These are phyloP conservation scores for Pichia terricola DNA, from an alignment of 1,139 yeast genomes.

Conservation along the genomic window DNA sequence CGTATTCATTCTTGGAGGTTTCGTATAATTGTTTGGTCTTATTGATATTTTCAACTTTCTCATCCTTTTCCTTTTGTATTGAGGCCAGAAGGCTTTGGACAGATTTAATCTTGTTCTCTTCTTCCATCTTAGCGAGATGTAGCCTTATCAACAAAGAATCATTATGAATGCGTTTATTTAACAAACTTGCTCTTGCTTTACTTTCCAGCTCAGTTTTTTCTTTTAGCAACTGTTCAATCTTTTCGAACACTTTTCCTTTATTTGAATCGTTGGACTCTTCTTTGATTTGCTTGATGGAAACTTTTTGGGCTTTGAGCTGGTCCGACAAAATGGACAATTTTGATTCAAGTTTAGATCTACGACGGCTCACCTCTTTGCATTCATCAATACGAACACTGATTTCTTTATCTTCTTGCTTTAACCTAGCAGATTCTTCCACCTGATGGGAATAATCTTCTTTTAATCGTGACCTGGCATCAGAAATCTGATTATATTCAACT, in stretches of 20 bases:
- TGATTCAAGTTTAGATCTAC: too few relatives aligned
- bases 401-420: too few relatives aligned
- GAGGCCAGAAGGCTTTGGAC: conserved; percentile 29
- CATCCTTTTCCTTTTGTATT: conserved; percentile 27
- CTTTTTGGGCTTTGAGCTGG: too few relatives aligned
- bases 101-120: conserved; percentile 29
- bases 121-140: conserved; percentile 24
- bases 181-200: conserved; percentile 1
- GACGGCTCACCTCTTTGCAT: too few relatives aligned
- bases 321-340: too few relatives aligned
- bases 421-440: too few relatives aligned
- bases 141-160: conserved; percentile 9
- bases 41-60: conserved; percentile 25
- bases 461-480: too few relatives aligned
- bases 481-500: too few relatives aligned
- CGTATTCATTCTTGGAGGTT: conserved; percentile 27
- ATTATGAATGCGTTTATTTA: conserved; percentile 12
- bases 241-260: conserved; percentile 16
- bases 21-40: conserved; percentile 25
- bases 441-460: too few relatives aligned
- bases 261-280: conserved; percentile 4
- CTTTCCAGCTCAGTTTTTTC: conserved; percentile 11
- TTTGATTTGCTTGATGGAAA: too few relatives aligned
- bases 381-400: too few relatives aligned
- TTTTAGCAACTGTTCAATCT: conserved; percentile 18